These are phyloP conservation scores for Gleditsia sinensis DNA, from an alignment of 306 rosid species.

Conservation along the genomic window DNA sequence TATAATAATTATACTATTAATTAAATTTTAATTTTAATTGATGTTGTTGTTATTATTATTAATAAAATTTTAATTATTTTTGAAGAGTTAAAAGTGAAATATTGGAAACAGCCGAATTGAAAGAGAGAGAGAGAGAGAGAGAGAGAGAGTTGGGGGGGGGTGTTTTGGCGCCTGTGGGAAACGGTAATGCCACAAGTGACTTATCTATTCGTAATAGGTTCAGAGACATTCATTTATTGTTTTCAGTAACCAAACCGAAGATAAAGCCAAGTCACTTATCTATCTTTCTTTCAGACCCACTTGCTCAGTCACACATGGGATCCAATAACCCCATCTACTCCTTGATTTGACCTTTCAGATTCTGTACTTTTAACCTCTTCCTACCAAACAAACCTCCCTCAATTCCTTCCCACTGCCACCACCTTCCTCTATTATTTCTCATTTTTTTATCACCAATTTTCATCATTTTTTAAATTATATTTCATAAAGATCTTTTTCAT, in stretches of 20 bases:
- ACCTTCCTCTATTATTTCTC: no score
- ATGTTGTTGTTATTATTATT: no score
- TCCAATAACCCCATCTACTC: slow-evolving; percentile 45
- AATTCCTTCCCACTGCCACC: neutral
- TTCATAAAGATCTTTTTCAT: neutral
- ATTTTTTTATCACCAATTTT: neutral
- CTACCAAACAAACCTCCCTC: slow-evolving; percentile 19
- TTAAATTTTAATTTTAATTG: no score
- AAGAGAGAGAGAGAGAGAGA: no score
- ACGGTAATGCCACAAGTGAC: slow-evolving; percentile 27
- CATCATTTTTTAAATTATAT: no score
- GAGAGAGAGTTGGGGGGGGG: neutral
- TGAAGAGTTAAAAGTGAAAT: no score
- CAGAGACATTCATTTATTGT: slow-evolving; percentile 38
- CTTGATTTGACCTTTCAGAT: slow-evolving; percentile 96
- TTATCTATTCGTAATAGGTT: slow-evolving; percentile 39
- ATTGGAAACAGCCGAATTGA: no score
- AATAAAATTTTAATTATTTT: no score
- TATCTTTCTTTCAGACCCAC: slow-evolving; percentile 41
- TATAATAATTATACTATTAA: no score
- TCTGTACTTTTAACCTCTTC: slow-evolving; percentile 54
- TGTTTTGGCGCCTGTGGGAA: neutral
- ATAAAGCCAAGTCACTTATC: slow-evolving; percentile 34
- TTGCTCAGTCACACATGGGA: slow-evolving; percentile 47
- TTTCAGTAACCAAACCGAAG: slow-evolving; percentile 15